Evolutionary conservation across 1,139 yeast species (phyloP), one percentile per base, ranked within the genome.

Genomic region (Yamadazyma dendronema): DNA sequence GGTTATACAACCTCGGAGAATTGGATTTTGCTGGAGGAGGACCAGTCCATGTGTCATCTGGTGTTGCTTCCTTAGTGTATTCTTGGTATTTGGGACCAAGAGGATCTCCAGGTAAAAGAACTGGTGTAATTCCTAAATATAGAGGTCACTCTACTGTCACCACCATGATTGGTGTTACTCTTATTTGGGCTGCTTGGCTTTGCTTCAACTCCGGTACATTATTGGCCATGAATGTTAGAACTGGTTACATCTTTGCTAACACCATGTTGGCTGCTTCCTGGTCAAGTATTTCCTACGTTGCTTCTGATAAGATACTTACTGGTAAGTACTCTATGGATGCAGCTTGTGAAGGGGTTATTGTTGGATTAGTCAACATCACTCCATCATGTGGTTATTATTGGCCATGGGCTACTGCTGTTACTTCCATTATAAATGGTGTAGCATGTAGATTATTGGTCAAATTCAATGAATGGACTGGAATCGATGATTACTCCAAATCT

Each of bases 21-120:
- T 76, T 88, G 42, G 98, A 92, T 65, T 92, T 87, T 60, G 97
- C 97, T 28, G 98, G 98, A 53, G 97, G 98, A 56, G 96, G 96
- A 44, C 96, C 97, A 44, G 97, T 92, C 43, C 98, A 92, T 68
- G 87, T 87, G 65, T 70, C 88, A 51, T 85, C 96, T 24, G 98
- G 97, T 50, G 86, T 84, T 50, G 95, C 95, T 52, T 96, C 97
- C 24, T 72, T 92, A 46, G 92, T 96, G 35, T 89, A 90, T 60
- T 95, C 98, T 21, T 72, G 89, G 41, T 70, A 86, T 49, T 75
- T 92, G 54, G 98, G 98, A 62, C 87, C 84, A 71, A 85, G 98
- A 72, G 79, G 79, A 52, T 92, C 84, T 56, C 88, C 89, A 22
- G 67, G 79, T 41, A 76, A 92, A 28, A 64, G 65, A 31, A 34